Evolutionary conservation across 2,329 filamentous ascomycete genomes (phyloP).

Genomic region (Penicillium sp.): DNA sequence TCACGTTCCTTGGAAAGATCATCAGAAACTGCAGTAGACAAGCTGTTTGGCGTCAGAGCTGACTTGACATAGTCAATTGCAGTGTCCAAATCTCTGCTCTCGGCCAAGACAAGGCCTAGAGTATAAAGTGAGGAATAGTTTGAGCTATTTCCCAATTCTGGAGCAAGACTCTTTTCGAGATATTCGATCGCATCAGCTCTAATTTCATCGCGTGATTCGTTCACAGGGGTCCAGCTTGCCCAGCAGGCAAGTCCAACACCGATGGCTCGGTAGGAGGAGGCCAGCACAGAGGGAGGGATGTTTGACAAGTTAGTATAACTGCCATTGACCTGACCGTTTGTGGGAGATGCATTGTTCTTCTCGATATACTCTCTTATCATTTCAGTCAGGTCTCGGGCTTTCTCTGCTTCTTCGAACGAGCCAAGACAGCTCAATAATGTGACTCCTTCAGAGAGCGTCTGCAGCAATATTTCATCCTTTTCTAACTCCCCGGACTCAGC

Average conservation of each 20-base stretch:
- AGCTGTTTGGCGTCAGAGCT: slow-evolving; percentile 60
- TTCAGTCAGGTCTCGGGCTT: slow-evolving; percentile 66
- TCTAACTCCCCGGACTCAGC: slow-evolving; percentile 67
- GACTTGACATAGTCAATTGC: slow-evolving; percentile 81
- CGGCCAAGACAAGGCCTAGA: slow-evolving; percentile 79
- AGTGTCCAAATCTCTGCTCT: slow-evolving; percentile 73
- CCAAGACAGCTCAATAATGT: slow-evolving; percentile 80
- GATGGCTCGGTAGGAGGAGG: slow-evolving; percentile 76
- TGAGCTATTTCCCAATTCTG: slow-evolving; percentile 62
- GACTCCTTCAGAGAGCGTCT: slow-evolving; percentile 77
- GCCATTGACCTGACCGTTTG: slow-evolving; percentile 23
- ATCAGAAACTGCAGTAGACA: slow-evolving; percentile 24
- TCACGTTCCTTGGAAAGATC: slow-evolving; percentile 42
- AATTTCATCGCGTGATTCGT: slow-evolving; percentile 65
- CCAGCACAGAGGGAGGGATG: slow-evolving; percentile 61
- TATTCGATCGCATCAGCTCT: slow-evolving; percentile 74
- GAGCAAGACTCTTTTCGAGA: slow-evolving; percentile 69
- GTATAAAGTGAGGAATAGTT: slow-evolving; percentile 78
- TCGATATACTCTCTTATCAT: slow-evolving; percentile 74
- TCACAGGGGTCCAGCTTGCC: slow-evolving; percentile 78
- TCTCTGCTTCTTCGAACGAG: slow-evolving; percentile 69
- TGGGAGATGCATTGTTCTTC: slow-evolving; percentile 48
- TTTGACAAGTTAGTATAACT: slow-evolving; percentile 18
- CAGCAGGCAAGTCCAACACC: slow-evolving; percentile 83
- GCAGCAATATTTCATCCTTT: slow-evolving; percentile 70